phyloP scores from a whole-genome alignment of 176 grass and related monocot genomes.

The Triticum dicoccoides region DNA sequence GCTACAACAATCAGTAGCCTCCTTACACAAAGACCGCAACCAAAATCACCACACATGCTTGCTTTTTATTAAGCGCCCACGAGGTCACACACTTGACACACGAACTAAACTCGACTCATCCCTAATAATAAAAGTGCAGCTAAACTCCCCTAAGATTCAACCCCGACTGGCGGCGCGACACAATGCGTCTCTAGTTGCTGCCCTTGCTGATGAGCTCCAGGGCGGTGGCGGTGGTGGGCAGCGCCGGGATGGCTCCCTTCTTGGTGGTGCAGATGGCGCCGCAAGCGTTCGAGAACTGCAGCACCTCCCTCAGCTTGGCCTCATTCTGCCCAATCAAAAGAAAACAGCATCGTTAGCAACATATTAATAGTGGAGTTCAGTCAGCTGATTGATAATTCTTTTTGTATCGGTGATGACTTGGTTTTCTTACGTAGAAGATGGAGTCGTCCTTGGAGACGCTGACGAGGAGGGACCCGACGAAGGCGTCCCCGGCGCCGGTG shows the following conservation, averaged over 20 bases:
- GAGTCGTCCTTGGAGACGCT: constrained; percentile 67
- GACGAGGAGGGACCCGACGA: constrained; percentile 75
- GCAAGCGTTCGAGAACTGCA: constrained; percentile 76
- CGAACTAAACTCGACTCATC: background rate
- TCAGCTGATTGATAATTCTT: background rate
- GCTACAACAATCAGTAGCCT: background rate
- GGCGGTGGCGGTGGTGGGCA: constrained; percentile 49
- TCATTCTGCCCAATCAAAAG: constrained; percentile 45
- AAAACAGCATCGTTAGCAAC: background rate
- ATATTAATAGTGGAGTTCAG: background rate
- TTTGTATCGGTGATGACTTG: background rate
- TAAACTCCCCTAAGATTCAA: background rate
- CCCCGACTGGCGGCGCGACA: background rate
- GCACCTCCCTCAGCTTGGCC: constrained; percentile 73
- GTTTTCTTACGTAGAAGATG: constrained; percentile 49
- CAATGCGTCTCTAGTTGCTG: constrained; percentile 29
- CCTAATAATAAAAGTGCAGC: background rate
- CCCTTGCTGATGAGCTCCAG: constrained; percentile 46
- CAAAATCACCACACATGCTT: background rate
- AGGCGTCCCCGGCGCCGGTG: constrained; percentile 87
- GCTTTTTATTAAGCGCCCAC: constrained; percentile 16
- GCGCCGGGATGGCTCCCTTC: constrained; percentile 90
- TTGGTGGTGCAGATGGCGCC: constrained; percentile 84
- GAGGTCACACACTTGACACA: background rate
- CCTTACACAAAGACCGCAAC: background rate